Percentiles rank a stretch among this genome's conserved stretches.
These are phyloP conservation scores for Talaromyces marneffei DNA, from an alignment of 2,329 filamentous ascomycete genomes.

Conservation along the genomic window DNA sequence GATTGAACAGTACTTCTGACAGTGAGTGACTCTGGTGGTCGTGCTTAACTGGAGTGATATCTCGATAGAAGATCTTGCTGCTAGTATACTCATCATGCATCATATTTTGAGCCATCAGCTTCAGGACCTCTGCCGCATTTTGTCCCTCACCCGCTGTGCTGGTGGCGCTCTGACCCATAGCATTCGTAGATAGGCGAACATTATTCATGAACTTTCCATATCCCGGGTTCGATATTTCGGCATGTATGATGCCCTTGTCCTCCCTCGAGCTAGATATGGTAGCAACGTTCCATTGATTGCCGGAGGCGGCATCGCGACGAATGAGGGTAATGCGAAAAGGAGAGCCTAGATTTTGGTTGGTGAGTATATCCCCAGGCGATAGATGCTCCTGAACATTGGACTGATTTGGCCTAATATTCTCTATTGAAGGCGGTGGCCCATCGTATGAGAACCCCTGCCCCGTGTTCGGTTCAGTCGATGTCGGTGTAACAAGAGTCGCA, in stretches of 20 bases:
- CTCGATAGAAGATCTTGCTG: constrained; percentile 1
- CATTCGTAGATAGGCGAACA: constrained; percentile 31
- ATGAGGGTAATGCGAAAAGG: constrained; percentile 54
- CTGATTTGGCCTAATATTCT: neutral
- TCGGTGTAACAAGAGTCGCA: neutral
- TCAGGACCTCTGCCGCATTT: constrained; percentile 7
- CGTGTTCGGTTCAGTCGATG: neutral
- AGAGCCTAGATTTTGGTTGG: constrained; percentile 8
- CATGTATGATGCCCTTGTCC: constrained; percentile 36
- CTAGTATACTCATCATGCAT: neutral
- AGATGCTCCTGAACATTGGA: constrained; percentile 14
- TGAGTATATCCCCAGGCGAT: constrained; percentile 3
- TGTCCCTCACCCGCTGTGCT: neutral
- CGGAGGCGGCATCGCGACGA: constrained; percentile 64
- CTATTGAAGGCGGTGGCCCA: neutral
- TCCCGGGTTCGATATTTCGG: constrained; percentile 55
- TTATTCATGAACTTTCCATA: constrained; percentile 53
- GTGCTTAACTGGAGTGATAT: constrained; percentile 10
- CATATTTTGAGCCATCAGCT: constrained; percentile 4
- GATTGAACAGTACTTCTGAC: constrained; percentile 8
- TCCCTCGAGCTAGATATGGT: constrained; percentile 47
- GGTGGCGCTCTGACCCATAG: constrained; percentile 23
- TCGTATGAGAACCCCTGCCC: neutral
- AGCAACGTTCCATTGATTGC: constrained; percentile 70
- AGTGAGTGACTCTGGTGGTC: neutral